phyloP scores from a whole-genome alignment of 352 stramenopile species.

The Heterotrichella gracilis region DNA sequence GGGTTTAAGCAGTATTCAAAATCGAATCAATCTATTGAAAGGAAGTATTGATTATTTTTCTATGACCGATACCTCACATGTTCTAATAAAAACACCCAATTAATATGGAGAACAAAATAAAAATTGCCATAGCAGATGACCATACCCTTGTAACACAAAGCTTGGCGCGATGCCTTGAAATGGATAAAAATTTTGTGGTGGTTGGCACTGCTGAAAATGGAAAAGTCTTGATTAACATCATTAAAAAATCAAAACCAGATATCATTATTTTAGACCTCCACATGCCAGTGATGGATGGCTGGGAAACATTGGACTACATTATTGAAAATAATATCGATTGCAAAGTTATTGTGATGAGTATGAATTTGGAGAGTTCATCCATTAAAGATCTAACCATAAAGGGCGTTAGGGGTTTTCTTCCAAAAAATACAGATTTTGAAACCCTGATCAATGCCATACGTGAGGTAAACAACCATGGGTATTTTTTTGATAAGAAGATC shows the following conservation, averaged over 20 bases:
- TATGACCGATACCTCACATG: not conserved
- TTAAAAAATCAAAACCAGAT: not conserved
- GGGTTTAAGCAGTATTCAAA: not conserved
- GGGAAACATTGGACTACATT: not conserved
- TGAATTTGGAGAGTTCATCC: not conserved
- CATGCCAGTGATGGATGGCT: not conserved
- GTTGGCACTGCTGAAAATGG: not conserved
- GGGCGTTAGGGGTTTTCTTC: not conserved
- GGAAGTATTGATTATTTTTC: not conserved
- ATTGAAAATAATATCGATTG: not conserved
- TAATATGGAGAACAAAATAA: not conserved
- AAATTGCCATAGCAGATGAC: not conserved
- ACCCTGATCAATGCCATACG: not conserved
- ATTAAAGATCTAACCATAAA: not conserved
- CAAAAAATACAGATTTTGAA: not conserved
- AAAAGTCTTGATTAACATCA: not conserved
- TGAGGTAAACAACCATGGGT: not conserved
- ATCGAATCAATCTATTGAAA: not conserved
- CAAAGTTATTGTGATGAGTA: not conserved
- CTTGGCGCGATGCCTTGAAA: not conserved
- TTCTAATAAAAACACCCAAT: not conserved
- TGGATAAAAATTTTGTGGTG: not conserved
- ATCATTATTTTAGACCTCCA: not conserved
- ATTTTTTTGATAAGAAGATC: slow-evolving; percentile 10
- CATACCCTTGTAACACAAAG: not conserved